These are phyloP conservation scores for Wallacemonas sp. DNA, from an alignment of 208 protist genomes.

Conservation along the genomic window DNA sequence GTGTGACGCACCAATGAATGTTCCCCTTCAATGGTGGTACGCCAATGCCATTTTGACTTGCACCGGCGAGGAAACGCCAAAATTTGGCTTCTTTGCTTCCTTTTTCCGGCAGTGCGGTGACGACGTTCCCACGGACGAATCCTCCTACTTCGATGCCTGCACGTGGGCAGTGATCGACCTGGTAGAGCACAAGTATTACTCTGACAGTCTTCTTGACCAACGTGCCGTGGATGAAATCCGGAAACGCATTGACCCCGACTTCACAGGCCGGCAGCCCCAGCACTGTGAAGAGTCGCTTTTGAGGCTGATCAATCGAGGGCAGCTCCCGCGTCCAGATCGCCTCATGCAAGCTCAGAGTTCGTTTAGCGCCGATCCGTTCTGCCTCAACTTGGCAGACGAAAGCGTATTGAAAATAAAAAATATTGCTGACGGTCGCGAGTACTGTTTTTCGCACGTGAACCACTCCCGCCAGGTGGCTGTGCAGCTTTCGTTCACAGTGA, in stretches of 20 bases:
- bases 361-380: conserved; percentile 22
- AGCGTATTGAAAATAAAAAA: conserved; percentile 16
- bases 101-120: conserved; percentile 45
- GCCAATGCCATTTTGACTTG: conserved; percentile 34
- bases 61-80: conserved; percentile 11
- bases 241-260: conserved; percentile 17
- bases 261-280: conserved; percentile 4
- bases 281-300: conserved; percentile 27
- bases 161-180: conserved; percentile 58
- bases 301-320: conserved; percentile 28
- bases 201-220: conserved; percentile 46
- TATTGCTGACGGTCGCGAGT: conserved; percentile 10
- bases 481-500: conserved; percentile 26
- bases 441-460: conserved; percentile 32
- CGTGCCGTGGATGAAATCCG: conserved; percentile 20
- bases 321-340: conserved; percentile 34
- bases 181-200: conserved; percentile 34
- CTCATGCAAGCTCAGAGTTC: conserved; percentile 19
- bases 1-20: conserved; percentile 6
- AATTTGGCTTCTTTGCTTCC: conserved; percentile 49
- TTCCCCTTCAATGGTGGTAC: conserved; percentile 58
- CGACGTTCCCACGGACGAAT: conserved; percentile 1
- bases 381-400: conserved; percentile 33
- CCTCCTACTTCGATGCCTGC: conserved; percentile 36
- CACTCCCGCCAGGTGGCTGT: conserved; percentile 17